Evolutionary conservation across 2,329 filamentous ascomycete genomes (phyloP).

Genomic region (Periconia sp.): DNA sequence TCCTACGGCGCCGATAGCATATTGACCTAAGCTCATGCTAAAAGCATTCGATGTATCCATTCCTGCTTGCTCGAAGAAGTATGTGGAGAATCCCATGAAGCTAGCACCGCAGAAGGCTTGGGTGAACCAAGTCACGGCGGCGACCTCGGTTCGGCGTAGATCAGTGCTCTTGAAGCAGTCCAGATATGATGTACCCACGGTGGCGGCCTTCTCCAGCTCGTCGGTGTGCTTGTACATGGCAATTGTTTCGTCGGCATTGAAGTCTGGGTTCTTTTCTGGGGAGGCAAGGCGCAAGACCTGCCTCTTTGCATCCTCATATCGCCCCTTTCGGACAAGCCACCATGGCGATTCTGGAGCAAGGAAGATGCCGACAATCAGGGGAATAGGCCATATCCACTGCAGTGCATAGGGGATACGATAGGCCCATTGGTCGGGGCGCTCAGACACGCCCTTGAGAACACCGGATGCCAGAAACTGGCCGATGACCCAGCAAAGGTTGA

Average conservation of each 20-base stretch:
- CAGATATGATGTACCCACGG: conserved; percentile 71
- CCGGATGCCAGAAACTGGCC: conserved; percentile 76
- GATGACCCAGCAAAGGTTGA: conserved; percentile 78
- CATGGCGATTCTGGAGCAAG: conserved; percentile 75
- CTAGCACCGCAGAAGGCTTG: conserved; percentile 49
- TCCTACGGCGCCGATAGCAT: conserved; percentile 63
- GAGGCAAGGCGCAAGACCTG: conserved; percentile 70
- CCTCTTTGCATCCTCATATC: conserved; percentile 68
- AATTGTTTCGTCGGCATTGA: conserved; percentile 61
- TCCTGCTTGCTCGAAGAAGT: conserved; percentile 57
- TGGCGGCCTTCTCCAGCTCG: conserved; percentile 74
- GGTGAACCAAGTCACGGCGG: conserved; percentile 58
- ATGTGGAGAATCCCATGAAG: conserved; percentile 49
- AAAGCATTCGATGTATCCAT: conserved; percentile 51
- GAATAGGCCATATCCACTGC: conserved; percentile 78
- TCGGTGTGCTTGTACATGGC: conserved; percentile 93
- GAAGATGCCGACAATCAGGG: conserved; percentile 69
- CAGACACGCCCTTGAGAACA: conserved; percentile 70
- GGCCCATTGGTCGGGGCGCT: conserved; percentile 69
- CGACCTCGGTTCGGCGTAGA: conserved; percentile 76
- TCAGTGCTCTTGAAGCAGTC: conserved; percentile 89
- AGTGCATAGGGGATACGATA: conserved; percentile 71
- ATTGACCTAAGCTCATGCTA: conserved; percentile 59
- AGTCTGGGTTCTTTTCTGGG: conserved; percentile 49
- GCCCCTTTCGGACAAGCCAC: conserved; percentile 74